Conservation (phyloP, 2,329 filamentous ascomycete genomes). For the Stachybotrys chartarum region DNA sequence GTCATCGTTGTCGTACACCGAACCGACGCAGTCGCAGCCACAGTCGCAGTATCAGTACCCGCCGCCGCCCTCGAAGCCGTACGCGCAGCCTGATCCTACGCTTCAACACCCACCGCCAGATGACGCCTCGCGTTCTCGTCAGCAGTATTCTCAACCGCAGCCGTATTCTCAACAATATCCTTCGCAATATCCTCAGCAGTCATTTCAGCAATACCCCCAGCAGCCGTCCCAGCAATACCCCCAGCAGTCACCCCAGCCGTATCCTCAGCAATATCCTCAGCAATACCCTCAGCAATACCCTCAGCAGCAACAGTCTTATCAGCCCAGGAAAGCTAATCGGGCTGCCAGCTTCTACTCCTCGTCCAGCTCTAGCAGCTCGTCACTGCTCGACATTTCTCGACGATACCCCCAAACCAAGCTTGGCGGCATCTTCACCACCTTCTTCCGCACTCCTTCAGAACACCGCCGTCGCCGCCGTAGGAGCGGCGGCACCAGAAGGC, state of each 20-base stretch:
- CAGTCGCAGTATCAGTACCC: slow-evolving; percentile 7
- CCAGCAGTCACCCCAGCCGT: slow-evolving; percentile 1
- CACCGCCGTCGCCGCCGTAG: slow-evolving; percentile 33
- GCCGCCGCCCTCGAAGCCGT: slow-evolving; percentile 5
- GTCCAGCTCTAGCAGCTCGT: slow-evolving; percentile 46
- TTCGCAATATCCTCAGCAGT: slow-evolving; percentile 5
- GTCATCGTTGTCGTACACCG: slow-evolving; percentile 11
- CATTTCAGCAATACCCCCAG: neutral
- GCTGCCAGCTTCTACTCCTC: slow-evolving; percentile 29
- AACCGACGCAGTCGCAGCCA: neutral
- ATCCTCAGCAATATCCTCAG: slow-evolving; percentile 1
- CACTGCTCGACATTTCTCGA: slow-evolving; percentile 60
- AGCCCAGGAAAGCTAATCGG: slow-evolving; percentile 11
- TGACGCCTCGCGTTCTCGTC: too few species aligned
- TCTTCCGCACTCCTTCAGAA: slow-evolving; percentile 56
- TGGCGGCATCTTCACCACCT: slow-evolving; percentile 46
- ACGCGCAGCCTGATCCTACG: neutral
- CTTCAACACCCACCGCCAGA: too few species aligned
- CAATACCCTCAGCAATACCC: slow-evolving; percentile 4
- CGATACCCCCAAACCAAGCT: slow-evolving; percentile 35
- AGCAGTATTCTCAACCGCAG: neutral
- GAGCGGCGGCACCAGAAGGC: slow-evolving; percentile 37
- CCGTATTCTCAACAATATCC: slow-evolving; percentile 5
- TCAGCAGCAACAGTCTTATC: neutral
- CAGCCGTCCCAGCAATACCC: slow-evolving; percentile 8